phyloP scores from a whole-genome alignment of 306 rosid species.

The Gastrolobium bilobum region DNA sequence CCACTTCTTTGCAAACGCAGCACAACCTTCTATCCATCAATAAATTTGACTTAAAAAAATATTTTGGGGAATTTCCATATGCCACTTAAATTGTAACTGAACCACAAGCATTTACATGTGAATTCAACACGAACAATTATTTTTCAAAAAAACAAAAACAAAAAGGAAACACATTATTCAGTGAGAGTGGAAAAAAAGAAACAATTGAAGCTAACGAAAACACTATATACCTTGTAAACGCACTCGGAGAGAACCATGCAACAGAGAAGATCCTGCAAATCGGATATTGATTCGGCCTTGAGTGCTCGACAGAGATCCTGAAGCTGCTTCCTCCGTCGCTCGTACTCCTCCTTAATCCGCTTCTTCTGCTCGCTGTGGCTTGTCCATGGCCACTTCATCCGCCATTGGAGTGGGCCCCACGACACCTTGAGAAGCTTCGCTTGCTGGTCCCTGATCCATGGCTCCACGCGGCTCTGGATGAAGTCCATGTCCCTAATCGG shows the following conservation, averaged over 20 bases:
- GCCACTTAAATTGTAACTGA: background rate
- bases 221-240: constrained; percentile 83
- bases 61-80: background rate
- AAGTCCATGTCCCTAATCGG: constrained; percentile 60
- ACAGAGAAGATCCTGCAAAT: constrained; percentile 89
- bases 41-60: background rate
- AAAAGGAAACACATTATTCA: background rate
- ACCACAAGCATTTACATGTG: background rate
- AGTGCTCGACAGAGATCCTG: constrained; percentile 75
- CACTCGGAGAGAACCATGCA: constrained; percentile 97
- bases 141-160: background rate
- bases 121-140: background rate
- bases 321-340: constrained; percentile 74
- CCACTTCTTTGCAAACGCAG: background rate
- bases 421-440: constrained; percentile 75
- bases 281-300: constrained; percentile 80
- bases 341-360: constrained; percentile 80
- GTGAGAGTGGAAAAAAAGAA: background rate
- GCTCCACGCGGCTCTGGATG: constrained; percentile 86
- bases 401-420: constrained; percentile 94
- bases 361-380: constrained; percentile 70
- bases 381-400: constrained; percentile 88
- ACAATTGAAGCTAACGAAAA: background rate
- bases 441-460: constrained; percentile 88
- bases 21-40: background rate